Conservation (phyloP, 495 filamentous ascomycete species). For the Lasiosphaeria miniovina region DNA sequence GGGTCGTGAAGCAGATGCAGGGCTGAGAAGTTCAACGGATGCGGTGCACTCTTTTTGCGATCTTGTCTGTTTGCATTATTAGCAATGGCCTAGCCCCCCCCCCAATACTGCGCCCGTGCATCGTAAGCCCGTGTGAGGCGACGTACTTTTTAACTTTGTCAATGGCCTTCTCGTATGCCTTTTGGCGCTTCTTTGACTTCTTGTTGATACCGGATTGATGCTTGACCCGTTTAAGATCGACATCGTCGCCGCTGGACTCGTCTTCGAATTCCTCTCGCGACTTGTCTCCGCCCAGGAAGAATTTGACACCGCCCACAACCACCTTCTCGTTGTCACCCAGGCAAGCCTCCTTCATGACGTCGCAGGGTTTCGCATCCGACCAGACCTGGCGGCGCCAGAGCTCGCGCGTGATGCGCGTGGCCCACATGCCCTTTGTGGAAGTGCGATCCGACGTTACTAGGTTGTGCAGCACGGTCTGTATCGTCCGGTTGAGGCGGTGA, state of each 20-base stretch:
- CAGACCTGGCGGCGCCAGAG: slow-evolving; percentile 42
- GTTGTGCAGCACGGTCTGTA: slow-evolving; percentile 90
- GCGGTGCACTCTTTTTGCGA: slow-evolving; percentile 80
- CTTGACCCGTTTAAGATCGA: slow-evolving; percentile 77
- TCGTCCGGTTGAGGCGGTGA: slow-evolving; percentile 85
- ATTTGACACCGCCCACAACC: slow-evolving; percentile 77
- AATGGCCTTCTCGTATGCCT: slow-evolving; percentile 72
- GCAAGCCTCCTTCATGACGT: slow-evolving; percentile 89
- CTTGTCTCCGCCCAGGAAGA: slow-evolving; percentile 94
- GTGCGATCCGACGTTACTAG: slow-evolving; percentile 79
- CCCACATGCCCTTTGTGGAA: slow-evolving; percentile 87
- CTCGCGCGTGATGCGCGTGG: slow-evolving; percentile 48
- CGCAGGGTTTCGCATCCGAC: slow-evolving; percentile 71
- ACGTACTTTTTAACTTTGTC: slow-evolving; percentile 57
- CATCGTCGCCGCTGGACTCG: slow-evolving; percentile 75
- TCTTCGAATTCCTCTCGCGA: slow-evolving; percentile 90
- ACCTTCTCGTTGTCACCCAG: slow-evolving; percentile 87
- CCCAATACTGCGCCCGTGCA: background rate
- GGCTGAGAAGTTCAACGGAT: slow-evolving; percentile 95
- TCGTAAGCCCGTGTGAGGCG: background rate
- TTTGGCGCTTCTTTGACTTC: slow-evolving; percentile 84
- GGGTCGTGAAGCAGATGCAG: slow-evolving; percentile 90
- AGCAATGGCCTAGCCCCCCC: background rate
- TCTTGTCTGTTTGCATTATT: slow-evolving; percentile 58
- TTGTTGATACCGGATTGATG: slow-evolving; percentile 91